Evolutionary conservation across 495 filamentous ascomycete species (phyloP), one percentile per base, ranked within the genome.

Genomic region (Paragyromitra xinjiangensis): DNA sequence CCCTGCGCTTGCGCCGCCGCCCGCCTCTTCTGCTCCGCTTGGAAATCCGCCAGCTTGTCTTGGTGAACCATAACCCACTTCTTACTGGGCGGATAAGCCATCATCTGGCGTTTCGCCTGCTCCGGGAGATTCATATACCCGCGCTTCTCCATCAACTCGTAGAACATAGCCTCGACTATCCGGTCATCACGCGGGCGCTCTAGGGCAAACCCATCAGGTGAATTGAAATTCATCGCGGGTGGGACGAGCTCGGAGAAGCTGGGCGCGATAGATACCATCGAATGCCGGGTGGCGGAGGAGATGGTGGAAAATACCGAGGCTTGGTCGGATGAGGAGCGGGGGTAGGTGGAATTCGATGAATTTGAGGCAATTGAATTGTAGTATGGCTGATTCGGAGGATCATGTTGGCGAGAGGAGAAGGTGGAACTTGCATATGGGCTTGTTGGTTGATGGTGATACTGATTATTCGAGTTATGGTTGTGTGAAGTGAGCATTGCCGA

Each of bases 21-120:
- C 71, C 91, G 85, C 78, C 94, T 91, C 85, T 95, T 98, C 85
- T 97, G 93, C 80, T 98, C 95, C 24, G 93, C 92, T 86, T 99
- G 94, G 86, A 91, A 90, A 85, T 98, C 96, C 1, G 94, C 92
- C 81, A 98, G 86, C 45, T 93, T 91, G 85, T 99, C 95, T 83
- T 99, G 95, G 83, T 98, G 91, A 63, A 99, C 93, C 73, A 99
- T 86, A 1, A 93, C 96, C 95, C 95, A 99, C 86, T 99, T 99
- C 86, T 98, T 98, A 56, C 89, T 88, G 34, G 95, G 87, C 12
- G 94, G 93, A 48, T 42, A 72, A 55, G 37, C 58, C 34, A 39
- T 45, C 64, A 34, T 64, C 84, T 98, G 95, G 72, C 95, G 87
- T 78, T 91, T 89, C 34, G 95, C 96, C 84, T 97, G 93, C 79